A percentile compares a stretch with the other conserved stretches of the same genome.
Evolutionary conservation across 306 rosid genomes (phyloP).

Genomic region (Quercus mongolica): DNA sequence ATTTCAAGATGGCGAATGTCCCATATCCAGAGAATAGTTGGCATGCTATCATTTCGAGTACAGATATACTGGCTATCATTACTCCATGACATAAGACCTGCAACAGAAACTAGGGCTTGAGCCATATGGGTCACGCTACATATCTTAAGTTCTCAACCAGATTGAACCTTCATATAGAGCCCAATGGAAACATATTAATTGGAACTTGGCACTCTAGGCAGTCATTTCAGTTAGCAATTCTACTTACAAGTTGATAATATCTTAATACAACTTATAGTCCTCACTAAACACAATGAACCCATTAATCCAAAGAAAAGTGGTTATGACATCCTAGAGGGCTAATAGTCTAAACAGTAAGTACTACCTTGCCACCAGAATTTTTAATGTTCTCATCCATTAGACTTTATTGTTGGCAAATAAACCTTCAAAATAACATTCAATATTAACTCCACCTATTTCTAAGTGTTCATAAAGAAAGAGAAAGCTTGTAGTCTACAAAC

Average conservation of each 20-base stretch:
- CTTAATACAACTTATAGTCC: not conserved
- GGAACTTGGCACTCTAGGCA: not conserved
- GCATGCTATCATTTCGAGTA: slow-evolving; percentile 93
- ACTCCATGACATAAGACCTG: slow-evolving; percentile 94
- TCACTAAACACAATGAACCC: not conserved
- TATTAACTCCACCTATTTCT: not conserved
- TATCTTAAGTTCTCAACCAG: not conserved
- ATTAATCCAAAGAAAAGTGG: not conserved
- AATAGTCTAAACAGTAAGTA: not conserved
- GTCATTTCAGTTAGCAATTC: not conserved
- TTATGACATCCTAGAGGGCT: not conserved
- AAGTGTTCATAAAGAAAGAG: not conserved
- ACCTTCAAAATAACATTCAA: too few species aligned
- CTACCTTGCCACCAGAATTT: not conserved
- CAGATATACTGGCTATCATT: slow-evolving; percentile 85
- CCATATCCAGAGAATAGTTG: slow-evolving; percentile 91
- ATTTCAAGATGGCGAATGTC: slow-evolving; percentile 85
- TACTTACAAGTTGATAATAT: not conserved
- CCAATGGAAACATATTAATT: not conserved
- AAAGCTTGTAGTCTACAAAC: not conserved
- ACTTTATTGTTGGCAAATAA: not conserved
- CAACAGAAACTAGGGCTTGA: slow-evolving; percentile 10
- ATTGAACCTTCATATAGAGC: not conserved
- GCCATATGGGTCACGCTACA: not conserved
- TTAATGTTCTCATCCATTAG: not conserved